Base-by-base conservation (phyloP, 768 basidiomycete species). In the Mycena polygramma region DNA sequence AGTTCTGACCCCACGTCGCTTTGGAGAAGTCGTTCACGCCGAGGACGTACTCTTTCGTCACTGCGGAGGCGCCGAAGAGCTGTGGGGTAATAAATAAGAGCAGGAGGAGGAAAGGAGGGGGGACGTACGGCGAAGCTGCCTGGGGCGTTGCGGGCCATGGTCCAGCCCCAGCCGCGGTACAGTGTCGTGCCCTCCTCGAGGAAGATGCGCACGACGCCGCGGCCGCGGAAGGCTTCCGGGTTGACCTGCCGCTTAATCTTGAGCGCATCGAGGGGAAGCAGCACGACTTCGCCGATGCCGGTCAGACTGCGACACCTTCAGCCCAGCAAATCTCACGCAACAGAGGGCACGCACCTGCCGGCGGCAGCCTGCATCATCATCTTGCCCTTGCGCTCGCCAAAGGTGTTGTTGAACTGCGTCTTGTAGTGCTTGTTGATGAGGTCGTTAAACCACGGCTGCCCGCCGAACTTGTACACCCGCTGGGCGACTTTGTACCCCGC, bases 161-260 rank as follows among this genome's bases (percentile, higher is more conserved):
- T 99, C 97, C 97, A 99, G 53, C 97, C 97, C 95, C 97, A 98
- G 36, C 97, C 97, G 71, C 96, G 92, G 82, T 99, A 99, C 43
- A 99, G 88, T 1, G 93, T 89, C 11, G 93, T 89, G 66, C 96
- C 95, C 79, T 99, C 97, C 74, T 99, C 97, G 78, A 90, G 81
- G 80, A 99, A 89, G 75, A 99, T 95, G 63, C 93, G 92, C 64
- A 98, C 72, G 74, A 96, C 87, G 22, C 96, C 96, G 30, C 97
- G 94, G 45, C 96, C 96, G 43, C 95, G 93, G 90, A 99, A 96
- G 1, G 97, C 97, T 76, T 98, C 98, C 1, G 97, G 97, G 83
- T 99, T 99, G 65, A 94, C 94, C 84, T 99, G 97, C 61, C 96
- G 92, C 85, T 98, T 98, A 82, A 99, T 99, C 83, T 99, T 99